phyloP scores from a whole-genome alignment of 164 flowering plant species.

The Macadamia tetraphylla region DNA sequence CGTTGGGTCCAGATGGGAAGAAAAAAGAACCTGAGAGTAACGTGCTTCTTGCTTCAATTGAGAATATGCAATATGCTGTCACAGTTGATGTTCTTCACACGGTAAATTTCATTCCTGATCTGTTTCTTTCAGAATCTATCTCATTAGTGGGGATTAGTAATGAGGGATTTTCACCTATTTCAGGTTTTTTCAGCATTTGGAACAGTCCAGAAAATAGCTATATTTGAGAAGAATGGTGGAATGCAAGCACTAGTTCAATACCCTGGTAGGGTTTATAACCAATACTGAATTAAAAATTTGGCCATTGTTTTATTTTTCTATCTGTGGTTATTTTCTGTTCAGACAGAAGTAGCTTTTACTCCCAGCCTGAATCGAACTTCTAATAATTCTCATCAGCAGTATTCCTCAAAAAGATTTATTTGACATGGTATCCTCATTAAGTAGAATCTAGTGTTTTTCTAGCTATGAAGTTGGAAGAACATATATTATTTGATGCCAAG shows the following conservation, averaged over 20 bases:
- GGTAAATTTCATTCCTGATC: slow-evolving; percentile 29
- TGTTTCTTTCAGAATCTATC: neutral
- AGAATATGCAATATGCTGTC: slow-evolving; percentile 89
- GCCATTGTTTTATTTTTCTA: too few species aligned
- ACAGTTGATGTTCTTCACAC: slow-evolving; percentile 89
- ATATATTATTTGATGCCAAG: too few species aligned
- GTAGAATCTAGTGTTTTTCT: too few species aligned
- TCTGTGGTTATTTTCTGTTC: neutral
- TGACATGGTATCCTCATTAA: too few species aligned
- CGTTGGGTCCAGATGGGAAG: slow-evolving; percentile 80
- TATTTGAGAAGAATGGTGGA: slow-evolving; percentile 92
- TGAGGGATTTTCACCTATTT: slow-evolving; percentile 5
- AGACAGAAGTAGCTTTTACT: neutral
- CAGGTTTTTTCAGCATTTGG: slow-evolving; percentile 95
- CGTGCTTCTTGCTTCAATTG: slow-evolving; percentile 88
- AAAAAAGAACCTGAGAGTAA: slow-evolving; percentile 78
- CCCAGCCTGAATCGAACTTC: too few species aligned
- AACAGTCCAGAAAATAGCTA: slow-evolving; percentile 82
- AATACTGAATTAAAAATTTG: too few species aligned
- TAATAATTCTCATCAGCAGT: too few species aligned
- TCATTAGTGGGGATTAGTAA: neutral
- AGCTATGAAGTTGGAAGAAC: too few species aligned
- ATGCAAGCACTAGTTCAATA: slow-evolving; percentile 81
- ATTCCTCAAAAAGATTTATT: too few species aligned
- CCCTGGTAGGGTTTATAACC: slow-evolving; percentile 43